Evolutionary conservation across 257 asterid genomes (phyloP), one percentile per base, ranked within the genome.

Genomic region (Solanum etuberosum): DNA sequence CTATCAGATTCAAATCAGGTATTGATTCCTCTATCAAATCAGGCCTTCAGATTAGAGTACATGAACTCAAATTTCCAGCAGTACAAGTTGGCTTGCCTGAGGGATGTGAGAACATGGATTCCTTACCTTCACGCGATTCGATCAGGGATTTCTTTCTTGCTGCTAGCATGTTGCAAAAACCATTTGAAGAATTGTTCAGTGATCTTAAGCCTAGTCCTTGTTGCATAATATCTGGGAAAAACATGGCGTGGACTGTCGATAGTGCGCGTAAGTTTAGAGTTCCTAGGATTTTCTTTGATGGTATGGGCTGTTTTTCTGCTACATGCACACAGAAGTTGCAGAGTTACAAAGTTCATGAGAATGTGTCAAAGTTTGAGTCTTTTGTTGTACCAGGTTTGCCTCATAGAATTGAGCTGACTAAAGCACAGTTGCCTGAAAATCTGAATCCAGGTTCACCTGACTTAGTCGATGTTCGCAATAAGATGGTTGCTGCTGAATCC

Each of bases 91-190:
- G 96, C 27, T 82, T 92, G 61, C 95, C 96, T 0, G 83, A 85
- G 0, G 93, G 93, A 11, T 93, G 96, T 61, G 96, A 93, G 46
- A 93, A 90, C 67, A 85, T 88, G 63, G 96, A 93, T 31, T 68
- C 86, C 35, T 77, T 93, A 15, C 93, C 96, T 3, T 91, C 93
- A 1, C 89, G 87, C 6, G 27, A 70, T 68, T 68, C 89, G 1
- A 77, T 91, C 34, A 86, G 37, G 4, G 90, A 91, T 57, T 91
- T 91, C 91, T 85, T 72, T 20, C 4, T 1, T 3, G 95, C 94
- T 21, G 80, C 90, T 21, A 70, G 83, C 38, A 84, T 90, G 90
- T 78, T 92, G 16, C 91, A 83, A 65, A 20, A 51, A 32, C 91
- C 93, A 7, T 32, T 92, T 31, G 93, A 93, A 54, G 81, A 80